Base-by-base conservation (phyloP, 2,329 filamentous ascomycete genomes). In the Claviceps maximensis region DNA sequence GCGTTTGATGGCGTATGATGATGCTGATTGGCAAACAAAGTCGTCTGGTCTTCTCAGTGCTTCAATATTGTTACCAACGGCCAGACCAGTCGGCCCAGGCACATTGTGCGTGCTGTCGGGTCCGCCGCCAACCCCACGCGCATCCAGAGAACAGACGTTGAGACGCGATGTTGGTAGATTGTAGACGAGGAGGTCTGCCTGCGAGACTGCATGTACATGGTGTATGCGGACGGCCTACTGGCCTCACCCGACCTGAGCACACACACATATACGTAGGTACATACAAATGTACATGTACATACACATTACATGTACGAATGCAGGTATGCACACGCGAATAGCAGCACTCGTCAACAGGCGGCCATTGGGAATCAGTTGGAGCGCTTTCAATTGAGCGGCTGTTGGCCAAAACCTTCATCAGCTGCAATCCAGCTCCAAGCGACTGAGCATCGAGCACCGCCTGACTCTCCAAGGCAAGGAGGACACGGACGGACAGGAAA, bases 401-500 rank as follows among this genome's bases (percentile, higher is more conserved):
- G 44, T 17, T 25, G 46, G 45, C 27, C 9, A 36, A 10, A 48
- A 25, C 15, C 31, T 36, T 12, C 7, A 36, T 36, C n/a, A n/a
- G 46, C 31, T 48, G 44, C 46, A 23, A 36, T n/a, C n/a, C n/a
- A n/a, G n/a, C 29, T 33, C 29, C n/a, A 36, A 23, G n/a, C 29
- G 27, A 23, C n/a, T 8, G 12, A 46, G 44, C n/a, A 15, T 29
- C 13, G 25, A 25, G 19, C 44, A 29, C 42, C 27, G 29, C 45
- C 45, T 7, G 45, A 5, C 45, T 47, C 45, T 23, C 46, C 29
- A 36, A 36, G 31, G 19, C 19, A 36, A 48, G 46, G 19, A 36
- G 46, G 46, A 48, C 49, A 47, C 25, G n/a, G 48, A 40, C 23
- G 29, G 49, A 13, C 49, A 48, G 54, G 54, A 53, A 55, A 55